These are phyloP conservation scores for Talaromyces rugulosus DNA, from an alignment of 2,329 filamentous ascomycete species.

Conservation along the genomic window DNA sequence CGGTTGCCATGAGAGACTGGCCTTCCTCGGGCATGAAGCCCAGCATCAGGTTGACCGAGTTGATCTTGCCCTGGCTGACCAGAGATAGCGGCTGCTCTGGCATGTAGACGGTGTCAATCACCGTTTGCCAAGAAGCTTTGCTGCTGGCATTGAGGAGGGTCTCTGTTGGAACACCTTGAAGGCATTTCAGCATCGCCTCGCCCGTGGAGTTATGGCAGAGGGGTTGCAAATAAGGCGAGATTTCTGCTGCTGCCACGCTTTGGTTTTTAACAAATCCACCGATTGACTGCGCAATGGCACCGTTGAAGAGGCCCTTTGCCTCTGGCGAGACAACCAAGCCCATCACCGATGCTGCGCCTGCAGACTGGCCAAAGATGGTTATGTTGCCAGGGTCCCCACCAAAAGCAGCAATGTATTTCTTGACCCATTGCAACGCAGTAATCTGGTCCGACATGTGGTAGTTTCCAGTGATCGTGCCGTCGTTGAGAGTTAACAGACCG, in stretches of 20 bases:
- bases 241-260: neutral
- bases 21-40: conserved; percentile 14
- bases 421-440: conserved; percentile 36
- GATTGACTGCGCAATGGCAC: conserved; percentile 10
- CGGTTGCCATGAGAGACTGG: conserved; percentile 9
- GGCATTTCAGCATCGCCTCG: conserved; percentile 5
- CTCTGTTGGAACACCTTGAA: conserved; percentile 4
- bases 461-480: conserved; percentile 29
- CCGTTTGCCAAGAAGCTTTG: conserved; percentile 6
- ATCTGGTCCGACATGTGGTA: conserved; percentile 36
- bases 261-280: conserved; percentile 4
- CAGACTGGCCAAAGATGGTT: conserved; percentile 50
- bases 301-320: conserved; percentile 10
- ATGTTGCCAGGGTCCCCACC: conserved; percentile 42
- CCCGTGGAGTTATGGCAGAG: conserved; percentile 5
- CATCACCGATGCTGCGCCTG: conserved; percentile 36
- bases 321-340: conserved; percentile 6
- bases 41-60: conserved; percentile 7
- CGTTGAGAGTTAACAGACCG: conserved; percentile 47
- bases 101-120: conserved; percentile 11
- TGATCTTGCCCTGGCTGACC: conserved; percentile 3
- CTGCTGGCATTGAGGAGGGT: conserved; percentile 9
- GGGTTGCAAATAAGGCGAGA: conserved; percentile 6
- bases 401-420: conserved; percentile 36
- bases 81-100: conserved; percentile 7